Evolutionary conservation across 2,329 filamentous ascomycete genomes (phyloP).

Genomic region (Botrytis pseudocinerea): DNA sequence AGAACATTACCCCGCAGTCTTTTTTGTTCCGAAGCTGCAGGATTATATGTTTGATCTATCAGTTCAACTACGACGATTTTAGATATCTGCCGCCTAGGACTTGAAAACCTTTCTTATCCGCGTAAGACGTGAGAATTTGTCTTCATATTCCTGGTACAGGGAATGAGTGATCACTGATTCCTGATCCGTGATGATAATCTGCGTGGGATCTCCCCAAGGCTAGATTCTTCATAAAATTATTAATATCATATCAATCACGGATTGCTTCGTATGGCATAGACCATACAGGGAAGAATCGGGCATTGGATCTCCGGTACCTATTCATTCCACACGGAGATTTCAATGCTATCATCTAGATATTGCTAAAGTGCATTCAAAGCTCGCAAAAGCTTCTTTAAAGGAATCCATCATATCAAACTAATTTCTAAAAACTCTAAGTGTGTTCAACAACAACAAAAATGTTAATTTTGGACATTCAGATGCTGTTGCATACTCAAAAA

Average conservation of each 20-base stretch:
- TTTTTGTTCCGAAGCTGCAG: background rate
- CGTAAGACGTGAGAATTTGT: background rate
- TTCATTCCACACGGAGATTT: background rate
- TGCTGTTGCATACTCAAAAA: no score
- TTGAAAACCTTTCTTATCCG: background rate
- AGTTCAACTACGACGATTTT: background rate
- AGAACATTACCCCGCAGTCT: background rate
- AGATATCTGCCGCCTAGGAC: background rate
- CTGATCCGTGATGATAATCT: background rate
- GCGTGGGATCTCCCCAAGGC: background rate
- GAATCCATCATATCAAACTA: background rate
- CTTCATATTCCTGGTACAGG: background rate
- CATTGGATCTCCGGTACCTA: background rate
- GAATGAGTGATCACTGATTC: background rate
- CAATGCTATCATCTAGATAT: background rate
- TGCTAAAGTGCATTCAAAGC: background rate
- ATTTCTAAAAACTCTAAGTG: background rate
- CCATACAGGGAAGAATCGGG: background rate
- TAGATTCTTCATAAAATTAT: background rate
- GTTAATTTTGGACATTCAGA: background rate
- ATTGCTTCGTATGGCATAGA: background rate
- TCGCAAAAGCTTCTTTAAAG: background rate
- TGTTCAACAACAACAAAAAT: background rate
- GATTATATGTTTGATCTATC: background rate
- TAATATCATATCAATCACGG: background rate